Percentiles rank a stretch among this genome's conserved stretches.
phyloP scores from a whole-genome alignment of 345 rosid genomes.

The Eucalyptus regnans region DNA sequence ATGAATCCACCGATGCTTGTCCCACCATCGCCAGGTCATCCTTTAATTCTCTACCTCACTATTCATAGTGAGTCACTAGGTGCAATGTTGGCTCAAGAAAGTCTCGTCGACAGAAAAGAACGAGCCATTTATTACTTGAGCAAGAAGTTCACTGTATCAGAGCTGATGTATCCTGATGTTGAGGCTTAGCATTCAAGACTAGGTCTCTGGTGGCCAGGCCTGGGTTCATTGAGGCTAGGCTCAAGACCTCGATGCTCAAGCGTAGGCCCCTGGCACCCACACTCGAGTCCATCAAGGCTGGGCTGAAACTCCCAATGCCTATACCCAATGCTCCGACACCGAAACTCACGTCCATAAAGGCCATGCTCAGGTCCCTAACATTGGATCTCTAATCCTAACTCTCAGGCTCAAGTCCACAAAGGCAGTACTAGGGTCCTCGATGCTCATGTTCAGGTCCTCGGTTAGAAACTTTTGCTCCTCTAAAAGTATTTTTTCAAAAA shows the following conservation, averaged over 20 bases:
- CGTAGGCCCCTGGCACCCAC: neutral
- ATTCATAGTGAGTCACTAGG: no score
- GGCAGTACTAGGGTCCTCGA: no score
- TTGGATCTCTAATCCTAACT: neutral
- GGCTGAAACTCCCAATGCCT: neutral
- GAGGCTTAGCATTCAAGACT: neutral
- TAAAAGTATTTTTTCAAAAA: no score
- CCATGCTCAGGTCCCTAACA: accelerated
- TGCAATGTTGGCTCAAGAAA: no score
- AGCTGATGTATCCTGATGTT: no score
- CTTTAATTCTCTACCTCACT: no score
- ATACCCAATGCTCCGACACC: no score
- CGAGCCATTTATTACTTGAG: no score
- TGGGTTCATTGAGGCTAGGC: neutral
- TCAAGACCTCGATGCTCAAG: neutral
- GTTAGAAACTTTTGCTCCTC: neutral
- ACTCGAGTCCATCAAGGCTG: accelerated
- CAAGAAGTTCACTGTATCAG: no score
- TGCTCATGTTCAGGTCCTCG: accelerated
- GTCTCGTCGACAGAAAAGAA: no score
- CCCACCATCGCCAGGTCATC: no score
- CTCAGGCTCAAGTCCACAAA: neutral
- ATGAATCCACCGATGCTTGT: no score
- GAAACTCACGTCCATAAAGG: neutral
- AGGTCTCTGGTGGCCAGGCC: neutral